Evolutionary conservation across 352 stramenopile genomes (phyloP).

Genomic region (Globisporangium parvum): DNA sequence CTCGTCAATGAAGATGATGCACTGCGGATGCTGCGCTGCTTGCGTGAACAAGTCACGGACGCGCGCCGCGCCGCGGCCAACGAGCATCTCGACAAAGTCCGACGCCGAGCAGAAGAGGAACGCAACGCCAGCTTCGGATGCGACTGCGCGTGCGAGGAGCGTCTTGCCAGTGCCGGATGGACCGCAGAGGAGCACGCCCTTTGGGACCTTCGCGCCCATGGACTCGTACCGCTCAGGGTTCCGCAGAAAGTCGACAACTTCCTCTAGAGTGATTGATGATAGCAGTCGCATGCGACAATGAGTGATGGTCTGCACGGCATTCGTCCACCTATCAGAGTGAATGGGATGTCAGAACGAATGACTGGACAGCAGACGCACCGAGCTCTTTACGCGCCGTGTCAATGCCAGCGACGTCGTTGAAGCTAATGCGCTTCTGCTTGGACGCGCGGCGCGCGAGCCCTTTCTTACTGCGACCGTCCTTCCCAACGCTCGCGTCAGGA

Average conservation of each 20-base stretch:
- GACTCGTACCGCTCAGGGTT: constrained; percentile 88
- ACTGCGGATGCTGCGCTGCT: constrained; percentile 91
- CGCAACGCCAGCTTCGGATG: constrained; percentile 89
- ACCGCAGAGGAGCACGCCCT: constrained; percentile 91
- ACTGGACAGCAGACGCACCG: constrained; percentile 17
- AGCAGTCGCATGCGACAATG: neutral
- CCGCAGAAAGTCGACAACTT: constrained; percentile 95
- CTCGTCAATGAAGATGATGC: constrained; percentile 98
- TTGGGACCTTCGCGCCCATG: constrained; percentile 91
- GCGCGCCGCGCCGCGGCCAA: constrained; percentile 90
- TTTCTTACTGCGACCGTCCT: constrained; percentile 58
- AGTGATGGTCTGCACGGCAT: neutral
- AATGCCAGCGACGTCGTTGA: constrained; percentile 93
- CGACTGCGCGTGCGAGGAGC: constrained; percentile 89
- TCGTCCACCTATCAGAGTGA: no score
- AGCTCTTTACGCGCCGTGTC: constrained; percentile 92
- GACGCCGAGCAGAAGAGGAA: constrained; percentile 95
- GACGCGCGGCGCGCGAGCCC: constrained; percentile 24
- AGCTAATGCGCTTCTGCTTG: constrained; percentile 52
- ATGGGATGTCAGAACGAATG: no score
- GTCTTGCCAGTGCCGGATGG: constrained; percentile 95
- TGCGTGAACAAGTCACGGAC: constrained; percentile 93
- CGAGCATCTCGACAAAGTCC: constrained; percentile 98
- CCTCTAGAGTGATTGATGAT: constrained; percentile 22
- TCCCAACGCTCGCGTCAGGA: constrained; percentile 41